These are phyloP conservation scores for Coemansia sp. DNA, from an alignment of 192 early-diverging fungal species.

Conservation along the genomic window DNA sequence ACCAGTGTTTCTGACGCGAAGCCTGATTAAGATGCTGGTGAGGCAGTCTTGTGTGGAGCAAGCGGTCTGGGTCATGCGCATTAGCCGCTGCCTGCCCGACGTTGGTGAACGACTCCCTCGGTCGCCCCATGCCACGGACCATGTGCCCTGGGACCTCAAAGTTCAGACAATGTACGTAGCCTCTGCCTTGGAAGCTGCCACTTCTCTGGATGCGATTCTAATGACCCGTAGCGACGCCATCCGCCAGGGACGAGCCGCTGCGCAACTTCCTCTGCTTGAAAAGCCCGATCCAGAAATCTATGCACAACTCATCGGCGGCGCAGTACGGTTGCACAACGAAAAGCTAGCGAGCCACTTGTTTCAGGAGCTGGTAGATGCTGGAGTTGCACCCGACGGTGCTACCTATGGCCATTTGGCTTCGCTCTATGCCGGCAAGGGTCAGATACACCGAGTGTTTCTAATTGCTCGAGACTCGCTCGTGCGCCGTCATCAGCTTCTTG, in stretches of 20 bases:
- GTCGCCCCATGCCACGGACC: constrained; percentile 17
- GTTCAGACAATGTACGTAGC: constrained; percentile 48
- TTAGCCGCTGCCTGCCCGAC: constrained; percentile 47
- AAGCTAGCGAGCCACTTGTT: constrained; percentile 43
- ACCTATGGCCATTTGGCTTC: constrained; percentile 39
- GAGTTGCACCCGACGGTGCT: constrained; percentile 30
- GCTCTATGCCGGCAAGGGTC: constrained; percentile 37
- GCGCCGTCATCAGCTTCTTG: constrained; percentile 14
- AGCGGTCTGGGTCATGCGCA: constrained; percentile 53
- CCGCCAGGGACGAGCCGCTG: constrained; percentile 29
- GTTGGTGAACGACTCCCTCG: constrained; percentile 25
- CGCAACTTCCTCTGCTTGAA: constrained; percentile 31
- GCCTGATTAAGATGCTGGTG: constrained; percentile 41
- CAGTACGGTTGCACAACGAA: constrained; percentile 31
- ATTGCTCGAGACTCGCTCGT: constrained; percentile 35
- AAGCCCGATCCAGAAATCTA: constrained; percentile 40
- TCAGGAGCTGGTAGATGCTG: constrained; percentile 38
- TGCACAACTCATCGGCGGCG: constrained; percentile 44
- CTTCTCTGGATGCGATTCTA: constrained; percentile 20
- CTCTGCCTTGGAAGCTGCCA: constrained; percentile 39
- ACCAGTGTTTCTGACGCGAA: constrained; percentile 27
- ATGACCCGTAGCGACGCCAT: constrained; percentile 31
- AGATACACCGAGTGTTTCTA: constrained; percentile 38
- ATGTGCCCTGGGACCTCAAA: constrained; percentile 49
- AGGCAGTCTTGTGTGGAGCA: constrained; percentile 46